A percentile compares a stretch with the other conserved stretches of the same genome.
These are phyloP conservation scores for Dysphania ambrosioides DNA, from an alignment of 148 eudicot genomes.

Conservation along the genomic window DNA sequence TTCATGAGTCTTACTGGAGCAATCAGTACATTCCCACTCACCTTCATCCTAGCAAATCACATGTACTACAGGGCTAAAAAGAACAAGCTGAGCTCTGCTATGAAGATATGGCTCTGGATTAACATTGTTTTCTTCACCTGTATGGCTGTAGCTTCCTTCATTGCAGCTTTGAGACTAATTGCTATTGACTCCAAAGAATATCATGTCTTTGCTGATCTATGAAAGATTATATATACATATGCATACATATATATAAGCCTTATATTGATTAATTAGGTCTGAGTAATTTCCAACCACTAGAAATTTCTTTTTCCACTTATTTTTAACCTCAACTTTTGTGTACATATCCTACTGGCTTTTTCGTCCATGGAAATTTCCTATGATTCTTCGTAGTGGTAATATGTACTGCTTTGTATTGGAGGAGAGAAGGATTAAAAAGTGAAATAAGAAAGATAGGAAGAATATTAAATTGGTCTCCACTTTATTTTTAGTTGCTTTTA, in stretches of 20 bases:
- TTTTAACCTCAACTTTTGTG: not conserved
- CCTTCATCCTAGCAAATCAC: slow-evolving; percentile 90
- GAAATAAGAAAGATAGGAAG: not conserved
- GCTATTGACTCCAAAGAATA: slow-evolving; percentile 61
- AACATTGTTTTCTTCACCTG: slow-evolving; percentile 61
- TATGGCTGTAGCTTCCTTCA: slow-evolving; percentile 59
- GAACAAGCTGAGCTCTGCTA: slow-evolving; percentile 39
- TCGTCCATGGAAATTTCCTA: slow-evolving; percentile 7
- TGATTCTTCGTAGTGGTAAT: slow-evolving; percentile 21
- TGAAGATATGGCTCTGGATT: slow-evolving; percentile 91
- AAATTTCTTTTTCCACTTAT: not conserved
- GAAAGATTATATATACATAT: not conserved
- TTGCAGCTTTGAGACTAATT: slow-evolving; percentile 79
- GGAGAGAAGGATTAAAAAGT: slow-evolving; percentile 8
- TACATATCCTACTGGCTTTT: slow-evolving; percentile 14
- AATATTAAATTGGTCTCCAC: not conserved
- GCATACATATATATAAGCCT: not conserved
- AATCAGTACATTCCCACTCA: slow-evolving; percentile 88
- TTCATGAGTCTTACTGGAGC: slow-evolving; percentile 98
- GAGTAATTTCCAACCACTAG: not conserved
- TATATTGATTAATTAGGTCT: not conserved
- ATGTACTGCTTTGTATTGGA: slow-evolving; percentile 15
- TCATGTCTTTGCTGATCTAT: slow-evolving; percentile 72
- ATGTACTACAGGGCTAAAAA: slow-evolving; percentile 76
- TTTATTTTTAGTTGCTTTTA: not conserved